Conservation (phyloP, 805 yeast species). For the Saturnispora saitoi region DNA sequence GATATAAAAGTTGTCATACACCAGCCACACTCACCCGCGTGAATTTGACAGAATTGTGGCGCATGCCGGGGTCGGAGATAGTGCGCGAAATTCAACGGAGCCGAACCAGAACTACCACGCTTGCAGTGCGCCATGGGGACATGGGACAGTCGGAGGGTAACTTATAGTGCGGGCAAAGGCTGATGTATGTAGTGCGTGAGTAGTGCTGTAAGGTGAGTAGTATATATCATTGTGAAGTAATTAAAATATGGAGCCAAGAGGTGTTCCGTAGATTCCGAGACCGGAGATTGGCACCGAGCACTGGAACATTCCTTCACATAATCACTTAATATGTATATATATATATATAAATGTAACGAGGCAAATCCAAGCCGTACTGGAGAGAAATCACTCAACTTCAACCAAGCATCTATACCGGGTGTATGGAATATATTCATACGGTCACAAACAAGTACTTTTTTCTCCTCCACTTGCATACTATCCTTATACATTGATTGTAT, state of each 20-base stretch:
- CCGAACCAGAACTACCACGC: too few relatives aligned
- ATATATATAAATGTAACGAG: neutral
- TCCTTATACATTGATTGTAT: too few relatives aligned
- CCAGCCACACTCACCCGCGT: neutral
- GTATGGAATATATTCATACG: neutral
- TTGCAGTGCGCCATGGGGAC: neutral
- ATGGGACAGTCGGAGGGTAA: neutral
- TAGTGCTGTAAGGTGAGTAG: neutral
- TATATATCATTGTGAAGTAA: neutral
- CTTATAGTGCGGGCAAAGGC: neutral
- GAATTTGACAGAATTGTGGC: neutral
- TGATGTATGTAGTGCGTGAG: too few relatives aligned
- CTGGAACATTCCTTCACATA: neutral
- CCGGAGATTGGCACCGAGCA: neutral
- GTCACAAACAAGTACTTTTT: too few relatives aligned
- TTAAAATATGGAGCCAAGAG: neutral
- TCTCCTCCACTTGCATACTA: too few relatives aligned
- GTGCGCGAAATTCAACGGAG: neutral
- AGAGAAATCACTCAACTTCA: conserved; percentile 3
- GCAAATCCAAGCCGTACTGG: neutral
- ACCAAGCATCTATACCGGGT: neutral
- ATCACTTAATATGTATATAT: neutral
- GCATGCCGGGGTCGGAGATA: neutral
- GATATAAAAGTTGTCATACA: too few relatives aligned
- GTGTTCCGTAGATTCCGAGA: neutral